phyloP scores from a whole-genome alignment of 2,329 filamentous ascomycete genomes.

The Claviceps pusilla region DNA sequence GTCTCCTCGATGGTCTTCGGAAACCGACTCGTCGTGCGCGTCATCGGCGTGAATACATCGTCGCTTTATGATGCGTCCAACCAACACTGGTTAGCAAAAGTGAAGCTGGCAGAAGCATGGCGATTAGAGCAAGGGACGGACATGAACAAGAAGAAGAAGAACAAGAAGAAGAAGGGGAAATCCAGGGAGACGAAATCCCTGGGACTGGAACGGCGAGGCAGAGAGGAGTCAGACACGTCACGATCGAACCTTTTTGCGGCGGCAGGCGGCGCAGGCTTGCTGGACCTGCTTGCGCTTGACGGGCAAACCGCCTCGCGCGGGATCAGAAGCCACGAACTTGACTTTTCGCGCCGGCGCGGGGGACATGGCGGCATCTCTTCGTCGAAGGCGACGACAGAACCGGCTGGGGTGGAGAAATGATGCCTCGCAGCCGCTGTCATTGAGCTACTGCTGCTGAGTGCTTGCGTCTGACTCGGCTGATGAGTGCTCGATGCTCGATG shows the following conservation, averaged over 20 bases:
- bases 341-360: constrained; percentile 18
- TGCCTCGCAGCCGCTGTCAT: neutral
- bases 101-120: neutral
- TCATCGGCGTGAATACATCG: constrained; percentile 29
- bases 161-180: neutral
- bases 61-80: constrained; percentile 16
- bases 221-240: neutral
- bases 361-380: constrained; percentile 10
- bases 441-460: too few species aligned
- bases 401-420: neutral
- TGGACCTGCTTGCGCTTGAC: constrained; percentile 45
- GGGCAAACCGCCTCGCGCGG: constrained; percentile 32
- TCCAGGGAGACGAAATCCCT: neutral
- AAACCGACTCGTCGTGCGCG: constrained; percentile 15
- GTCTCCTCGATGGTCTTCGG: constrained; percentile 13
- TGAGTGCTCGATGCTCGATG: too few species aligned
- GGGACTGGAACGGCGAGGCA: neutral
- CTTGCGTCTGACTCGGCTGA: too few species aligned
- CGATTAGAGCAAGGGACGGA: neutral
- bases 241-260: constrained; percentile 35
- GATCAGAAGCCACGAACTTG: constrained; percentile 43
- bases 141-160: neutral
- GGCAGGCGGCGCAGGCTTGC: constrained; percentile 41
- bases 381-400: neutral
- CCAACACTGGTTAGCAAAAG: constrained; percentile 1